These are phyloP conservation scores for Truncatella angustata DNA, from an alignment of 2,329 filamentous ascomycete genomes.

Conservation along the genomic window DNA sequence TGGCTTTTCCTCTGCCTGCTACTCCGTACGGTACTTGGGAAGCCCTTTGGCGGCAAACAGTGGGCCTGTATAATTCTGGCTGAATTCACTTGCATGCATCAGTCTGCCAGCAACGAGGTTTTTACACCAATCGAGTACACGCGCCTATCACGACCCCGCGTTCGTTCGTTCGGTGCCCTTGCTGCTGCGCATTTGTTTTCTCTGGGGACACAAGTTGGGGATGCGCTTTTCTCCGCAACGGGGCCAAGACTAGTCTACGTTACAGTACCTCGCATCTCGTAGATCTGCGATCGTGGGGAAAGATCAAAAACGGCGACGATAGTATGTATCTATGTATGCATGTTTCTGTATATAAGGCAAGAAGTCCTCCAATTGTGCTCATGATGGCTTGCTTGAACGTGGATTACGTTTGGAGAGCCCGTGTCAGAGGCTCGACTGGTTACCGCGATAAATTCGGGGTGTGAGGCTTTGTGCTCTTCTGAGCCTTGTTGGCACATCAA, in stretches of 20 bases:
- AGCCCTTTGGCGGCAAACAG: neutral
- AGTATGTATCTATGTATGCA: no score
- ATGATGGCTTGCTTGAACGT: no score
- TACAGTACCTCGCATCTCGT: neutral
- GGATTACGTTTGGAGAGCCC: no score
- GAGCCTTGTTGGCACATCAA: no score
- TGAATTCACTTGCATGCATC: constrained; percentile 1
- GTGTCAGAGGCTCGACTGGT: no score
- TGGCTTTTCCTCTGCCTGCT: neutral
- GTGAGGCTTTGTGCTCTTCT: no score
- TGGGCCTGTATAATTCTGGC: constrained; percentile 1
- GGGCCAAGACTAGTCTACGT: constrained; percentile 40
- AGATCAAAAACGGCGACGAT: no score
- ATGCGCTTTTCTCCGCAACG: neutral
- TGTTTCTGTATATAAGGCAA: no score
- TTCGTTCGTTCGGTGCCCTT: neutral
- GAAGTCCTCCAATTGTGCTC: no score
- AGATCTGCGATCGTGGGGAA: no score
- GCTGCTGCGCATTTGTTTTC: neutral
- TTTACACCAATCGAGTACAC: neutral
- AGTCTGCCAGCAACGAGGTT: neutral
- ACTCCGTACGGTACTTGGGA: neutral
- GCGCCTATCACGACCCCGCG: constrained; percentile 2
- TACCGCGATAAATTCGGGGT: no score
- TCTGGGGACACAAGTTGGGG: neutral